These are phyloP conservation scores for Botryotinia globosa DNA, from an alignment of 2,329 filamentous ascomycete genomes.

Conservation along the genomic window DNA sequence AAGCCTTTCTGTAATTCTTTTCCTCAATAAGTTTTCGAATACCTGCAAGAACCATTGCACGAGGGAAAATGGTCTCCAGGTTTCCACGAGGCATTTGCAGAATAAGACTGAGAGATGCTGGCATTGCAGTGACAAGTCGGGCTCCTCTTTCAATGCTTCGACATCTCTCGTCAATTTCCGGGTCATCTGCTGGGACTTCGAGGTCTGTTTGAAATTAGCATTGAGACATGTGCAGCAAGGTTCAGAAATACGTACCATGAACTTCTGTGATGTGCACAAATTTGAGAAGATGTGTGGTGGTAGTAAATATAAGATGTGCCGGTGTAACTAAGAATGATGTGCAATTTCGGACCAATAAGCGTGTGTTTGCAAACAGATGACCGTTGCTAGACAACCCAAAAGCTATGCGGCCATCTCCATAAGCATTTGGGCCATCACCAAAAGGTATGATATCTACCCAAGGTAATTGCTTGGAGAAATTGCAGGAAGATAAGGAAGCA, in stretches of 20 bases:
- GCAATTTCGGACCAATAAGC: slow-evolving; percentile 76
- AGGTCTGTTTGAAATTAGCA: slow-evolving; percentile 54
- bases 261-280: slow-evolving; percentile 76
- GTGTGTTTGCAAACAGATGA: slow-evolving; percentile 73
- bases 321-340: slow-evolving; percentile 85
- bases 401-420: slow-evolving; percentile 32
- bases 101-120: slow-evolving; percentile 78
- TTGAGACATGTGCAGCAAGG: not conserved
- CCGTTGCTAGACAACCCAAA: slow-evolving; percentile 71
- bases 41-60: slow-evolving; percentile 87
- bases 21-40: slow-evolving; percentile 78
- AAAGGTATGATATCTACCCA: slow-evolving; percentile 38
- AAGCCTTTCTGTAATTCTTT: slow-evolving; percentile 80
- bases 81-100: slow-evolving; percentile 97
- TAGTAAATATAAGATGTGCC: slow-evolving; percentile 86
- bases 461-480: slow-evolving; percentile 37
- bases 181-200: slow-evolving; percentile 81
- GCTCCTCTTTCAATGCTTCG: slow-evolving; percentile 88
- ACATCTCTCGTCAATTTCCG: slow-evolving; percentile 88
- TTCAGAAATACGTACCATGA: slow-evolving; percentile 51
- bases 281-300: slow-evolving; percentile 87
- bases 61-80: slow-evolving; percentile 88
- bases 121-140: slow-evolving; percentile 82
- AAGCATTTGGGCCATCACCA: slow-evolving; percentile 23
- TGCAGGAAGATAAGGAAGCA: slow-evolving; percentile 31